phyloP scores from a whole-genome alignment of 2,329 filamentous ascomycete species.

The Arthrobotrys musiformis region DNA sequence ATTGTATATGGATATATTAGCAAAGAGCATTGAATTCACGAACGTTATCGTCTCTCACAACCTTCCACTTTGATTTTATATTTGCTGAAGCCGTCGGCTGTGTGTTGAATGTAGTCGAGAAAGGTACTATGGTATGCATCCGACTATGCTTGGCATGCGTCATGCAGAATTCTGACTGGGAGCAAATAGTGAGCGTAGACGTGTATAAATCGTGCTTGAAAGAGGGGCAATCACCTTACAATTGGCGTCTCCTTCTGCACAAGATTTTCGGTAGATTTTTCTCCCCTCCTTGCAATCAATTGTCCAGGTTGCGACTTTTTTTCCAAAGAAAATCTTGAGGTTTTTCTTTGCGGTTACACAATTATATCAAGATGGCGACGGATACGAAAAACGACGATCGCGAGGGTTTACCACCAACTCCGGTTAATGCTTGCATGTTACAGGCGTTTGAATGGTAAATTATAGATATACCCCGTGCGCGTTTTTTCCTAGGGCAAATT shows the following conservation, averaged over 20 bases:
- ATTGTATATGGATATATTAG: neutral
- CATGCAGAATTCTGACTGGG: constrained; percentile 16
- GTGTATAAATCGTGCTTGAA: constrained; percentile 5
- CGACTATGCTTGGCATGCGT: constrained; percentile 51
- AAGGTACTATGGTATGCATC: neutral
- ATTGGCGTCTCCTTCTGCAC: constrained; percentile 1
- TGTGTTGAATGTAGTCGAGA: constrained; percentile 23
- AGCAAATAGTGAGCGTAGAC: constrained; percentile 18
- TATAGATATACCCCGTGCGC: neutral
- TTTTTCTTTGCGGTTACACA: neutral
- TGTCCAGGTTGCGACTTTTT: neutral
- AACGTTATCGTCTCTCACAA: neutral
- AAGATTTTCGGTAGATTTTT: constrained; percentile 39
- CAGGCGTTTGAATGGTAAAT: constrained; percentile 74
- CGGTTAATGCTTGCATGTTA: constrained; percentile 65
- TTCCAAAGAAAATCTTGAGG: neutral
- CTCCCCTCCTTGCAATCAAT: constrained; percentile 23
- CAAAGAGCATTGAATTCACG: neutral
- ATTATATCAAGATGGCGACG: neutral
- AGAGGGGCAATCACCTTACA: neutral
- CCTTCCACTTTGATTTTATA: neutral
- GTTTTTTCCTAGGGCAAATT: neutral
- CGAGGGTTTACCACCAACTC: constrained; percentile 30
- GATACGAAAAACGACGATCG: constrained; percentile 4
- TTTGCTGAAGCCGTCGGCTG: neutral